Evolutionary conservation across 768 basidiomycete genomes (phyloP), one percentile per base, ranked within the genome.

Genomic region (Rhodotorula babjevae): DNA sequence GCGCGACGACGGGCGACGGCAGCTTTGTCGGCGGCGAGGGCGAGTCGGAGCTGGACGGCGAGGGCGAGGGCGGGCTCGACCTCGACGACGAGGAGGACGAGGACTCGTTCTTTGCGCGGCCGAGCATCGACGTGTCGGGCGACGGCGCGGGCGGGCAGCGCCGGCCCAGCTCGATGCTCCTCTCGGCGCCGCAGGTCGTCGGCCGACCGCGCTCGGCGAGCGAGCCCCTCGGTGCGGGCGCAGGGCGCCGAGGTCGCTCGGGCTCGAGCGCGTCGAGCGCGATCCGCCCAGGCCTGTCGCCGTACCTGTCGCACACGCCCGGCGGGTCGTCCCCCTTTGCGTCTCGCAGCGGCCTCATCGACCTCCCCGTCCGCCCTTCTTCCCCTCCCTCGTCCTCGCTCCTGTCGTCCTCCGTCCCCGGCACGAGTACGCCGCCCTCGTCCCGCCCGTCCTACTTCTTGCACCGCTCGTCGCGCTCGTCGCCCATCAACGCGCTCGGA

Each of bases 341-440:
- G 2, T 68, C 62, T 10, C 66, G 71, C 40, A 68, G 55, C 40
- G 71, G 71, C 3, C 29, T 72, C 33, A 72, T 72, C 66, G 73
- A 74, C 66, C 36, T 68, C 18, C 69, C 69, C 2, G 46, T 55
- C 1, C 47, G 55, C 15, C 23, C 56, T 3, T 56, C 61, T 56
- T 61, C 60, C 2, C 58, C 58, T 3, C 40, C 40, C 19, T 40
- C 60, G 1, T 57, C 66, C 12, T 49, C 66, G 5, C 36, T 36
- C 36, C 9, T 36, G 36, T 36, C 36, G 36, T 36, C 36, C 36
- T 36, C 36, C 36, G 36, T 36, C 9, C 36, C 36, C 36, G 36
- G 36, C 36, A 36, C 36, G 36, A 36, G 36, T 0, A 36, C 49
- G 2, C 46, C 69, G 21, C 21, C 52, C 11, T 49, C 53, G 2